Base-by-base conservation (phyloP, 2,329 filamentous ascomycete species). In the Westerdykella sp. region DNA sequence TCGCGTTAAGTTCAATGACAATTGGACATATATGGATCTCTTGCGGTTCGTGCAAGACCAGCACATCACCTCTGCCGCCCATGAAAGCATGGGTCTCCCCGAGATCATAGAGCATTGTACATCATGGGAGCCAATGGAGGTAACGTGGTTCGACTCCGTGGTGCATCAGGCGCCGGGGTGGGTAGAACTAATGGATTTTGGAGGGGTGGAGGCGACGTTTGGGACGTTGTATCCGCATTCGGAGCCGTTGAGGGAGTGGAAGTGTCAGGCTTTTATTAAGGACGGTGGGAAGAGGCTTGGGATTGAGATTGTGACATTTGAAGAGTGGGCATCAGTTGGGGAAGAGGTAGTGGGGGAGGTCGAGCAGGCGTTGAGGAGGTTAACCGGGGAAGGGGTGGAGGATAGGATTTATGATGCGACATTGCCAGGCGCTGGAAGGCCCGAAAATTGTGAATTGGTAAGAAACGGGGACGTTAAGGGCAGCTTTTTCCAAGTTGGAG, bases 261-360 rank as follows among this genome's bases (percentile, higher is more conserved):
- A 82, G 69, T 71, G 81, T 32, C 78, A 84, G 69, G 79, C 72
- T 16, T 84, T 76, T 63, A 57, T 65, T 1, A 53, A 56, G 41
- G 72, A 74, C 23, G 71, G 66, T 39, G 76, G 72, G 5, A 76
- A 74, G 46, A 66, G 61, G 57, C 61, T 77, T 58, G 74, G 72
- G 38, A 65, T 82, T 40, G 79, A 81, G 67, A 72, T 82, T 56
- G 77, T 82, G 15, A 81, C 78, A 2, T 76, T 79, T 50, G 67
- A 77, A 57, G 75, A 72, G 38, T 81, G 78, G 76, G 68, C 65
- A 10, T 66, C 60, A 0, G 73, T 78, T 39, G 79, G 78, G 1
- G 63, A 66, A 37, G 69, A 69, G 11, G 55, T 81, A 43, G 55
- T 84, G 39, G 68, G 71, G 15, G 75, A 66, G 43, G 56, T 66